These are phyloP conservation scores for Tolypocladium tundrense DNA, from an alignment of 2,329 filamentous ascomycete genomes.

Conservation along the genomic window DNA sequence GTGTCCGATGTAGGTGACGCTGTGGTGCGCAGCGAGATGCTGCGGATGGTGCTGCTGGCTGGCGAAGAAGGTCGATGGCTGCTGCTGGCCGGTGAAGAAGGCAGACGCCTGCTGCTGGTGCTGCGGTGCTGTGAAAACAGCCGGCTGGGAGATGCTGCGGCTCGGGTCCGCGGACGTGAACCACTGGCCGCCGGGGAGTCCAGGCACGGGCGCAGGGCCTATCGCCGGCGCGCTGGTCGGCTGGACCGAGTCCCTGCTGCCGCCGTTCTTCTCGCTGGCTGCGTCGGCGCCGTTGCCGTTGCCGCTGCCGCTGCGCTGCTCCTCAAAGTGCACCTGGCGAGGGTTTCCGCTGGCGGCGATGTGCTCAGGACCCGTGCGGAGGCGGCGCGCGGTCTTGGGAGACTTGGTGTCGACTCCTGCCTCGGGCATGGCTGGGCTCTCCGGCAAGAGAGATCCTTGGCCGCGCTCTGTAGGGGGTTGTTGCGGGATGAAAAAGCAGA, in stretches of 20 bases:
- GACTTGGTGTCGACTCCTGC: conserved; percentile 15
- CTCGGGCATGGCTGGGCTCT: conserved; percentile 15
- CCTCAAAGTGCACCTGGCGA: conserved; percentile 22
- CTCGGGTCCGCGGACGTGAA: conserved; percentile 23
- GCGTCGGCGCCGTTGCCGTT: conserved; percentile 7
- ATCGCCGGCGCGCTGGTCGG: conserved; percentile 15
- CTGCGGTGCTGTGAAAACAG: background rate
- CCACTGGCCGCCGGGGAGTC: conserved; percentile 16
- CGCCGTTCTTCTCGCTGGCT: background rate
- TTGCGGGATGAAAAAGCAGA: background rate
- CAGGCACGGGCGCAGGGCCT: conserved; percentile 12
- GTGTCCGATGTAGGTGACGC: conserved; percentile 17
- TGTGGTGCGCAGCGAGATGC: conserved; percentile 1
- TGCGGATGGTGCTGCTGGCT: background rate
- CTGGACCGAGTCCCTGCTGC: conserved; percentile 6
- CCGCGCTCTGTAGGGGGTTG: background rate
- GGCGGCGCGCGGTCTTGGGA: conserved; percentile 17
- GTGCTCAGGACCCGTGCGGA: conserved; percentile 11
- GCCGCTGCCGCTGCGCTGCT: conserved; percentile 1
- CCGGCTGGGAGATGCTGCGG: conserved; percentile 11
- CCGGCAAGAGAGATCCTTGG: background rate
- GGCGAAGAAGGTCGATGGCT: background rate
- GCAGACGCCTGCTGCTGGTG: conserved; percentile 5
- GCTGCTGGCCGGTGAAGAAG: background rate
- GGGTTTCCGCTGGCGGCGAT: conserved; percentile 7